Conservation (phyloP, 495 filamentous ascomycete genomes). For the Filosporella fistucella region DNA sequence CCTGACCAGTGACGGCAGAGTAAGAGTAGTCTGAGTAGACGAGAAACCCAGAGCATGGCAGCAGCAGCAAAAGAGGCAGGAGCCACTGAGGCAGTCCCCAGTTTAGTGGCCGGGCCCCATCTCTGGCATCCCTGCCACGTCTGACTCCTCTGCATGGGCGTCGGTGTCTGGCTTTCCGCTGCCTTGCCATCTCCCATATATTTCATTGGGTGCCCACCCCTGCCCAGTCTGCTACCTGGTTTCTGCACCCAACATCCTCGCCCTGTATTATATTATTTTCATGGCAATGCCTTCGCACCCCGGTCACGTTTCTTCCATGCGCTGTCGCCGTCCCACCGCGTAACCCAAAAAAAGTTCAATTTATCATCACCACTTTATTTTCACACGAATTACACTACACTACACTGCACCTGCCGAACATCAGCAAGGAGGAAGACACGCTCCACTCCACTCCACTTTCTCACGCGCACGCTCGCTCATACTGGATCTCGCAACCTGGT, state of each 20-base stretch:
- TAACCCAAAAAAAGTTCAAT: conserved; percentile 4
- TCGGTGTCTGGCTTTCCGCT: neutral
- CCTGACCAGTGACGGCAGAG: conserved; percentile 10
- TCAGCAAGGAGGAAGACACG: too few species aligned
- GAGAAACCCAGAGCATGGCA: too few species aligned
- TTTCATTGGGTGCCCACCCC: conserved; percentile 10
- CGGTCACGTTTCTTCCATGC: conserved; percentile 26
- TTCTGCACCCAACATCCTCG: neutral
- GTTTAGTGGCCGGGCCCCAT: neutral
- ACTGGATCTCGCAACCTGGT: too few species aligned
- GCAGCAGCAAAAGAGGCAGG: too few species aligned
- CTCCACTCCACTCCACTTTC: too few species aligned
- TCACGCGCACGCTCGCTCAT: too few species aligned
- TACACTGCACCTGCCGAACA: too few species aligned
- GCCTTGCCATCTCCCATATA: conserved; percentile 6
- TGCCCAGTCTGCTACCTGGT: neutral
- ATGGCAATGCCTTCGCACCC: conserved; percentile 13
- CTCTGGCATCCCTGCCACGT: neutral
- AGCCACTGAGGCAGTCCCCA: too few species aligned
- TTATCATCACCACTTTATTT: neutral
- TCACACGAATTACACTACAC: too few species aligned
- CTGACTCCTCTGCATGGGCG: neutral
- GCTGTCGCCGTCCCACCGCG: conserved; percentile 10
- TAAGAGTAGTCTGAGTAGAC: too few species aligned
- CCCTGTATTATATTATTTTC: too few species aligned